Base-by-base conservation (phyloP, 2,329 filamentous ascomycete species). In the Furcasterigmium sp. region DNA sequence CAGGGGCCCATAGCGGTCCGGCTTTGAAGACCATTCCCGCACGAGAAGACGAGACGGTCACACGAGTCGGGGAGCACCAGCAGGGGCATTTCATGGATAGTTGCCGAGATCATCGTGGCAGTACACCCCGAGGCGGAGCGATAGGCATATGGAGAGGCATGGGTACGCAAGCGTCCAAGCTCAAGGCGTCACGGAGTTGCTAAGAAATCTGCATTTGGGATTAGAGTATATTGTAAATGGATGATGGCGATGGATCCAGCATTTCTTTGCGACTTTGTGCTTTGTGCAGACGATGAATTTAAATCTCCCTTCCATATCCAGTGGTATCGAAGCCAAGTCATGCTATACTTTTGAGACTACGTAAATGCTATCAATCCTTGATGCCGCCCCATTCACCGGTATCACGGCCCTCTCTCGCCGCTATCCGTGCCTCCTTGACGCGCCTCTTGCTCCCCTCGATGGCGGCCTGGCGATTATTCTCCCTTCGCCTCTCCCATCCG, bases 401-500 rank as follows among this genome's bases (percentile, higher is more conserved):
- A 5, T 60, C 58, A 3, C 36, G 51, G n/a, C 37, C 51, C 6
- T 54, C 64, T 36, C 43, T 46, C 21, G 13, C 18, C 28, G 37
- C 51, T 44, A 52, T 49, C 30, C 44, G 43, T 32, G 64, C 58
- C 43, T 59, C 45, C 48, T 58, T 55, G 59, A 74, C 76, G 51
- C 75, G 68, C 59, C 70, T 71, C 64, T 76, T 81, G 60, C 77
- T 85, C 21, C 72, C 75, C 47, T 76, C 70, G 43, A 83, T 82
- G 5, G 81, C 84, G 0, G 76, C 82, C 43, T 64, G 76, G 50
- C 67, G 70, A 51, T 85, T 88, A 54, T 87, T 76, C 64, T 87
- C 84, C 60, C 75, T 70, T 53, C 75, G 72, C 53, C 85, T 72
- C 61, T 89, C 83, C 67, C 80, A 91, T 3, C 85, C 84, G 59